Base-by-base conservation (phyloP, 2,329 filamentous ascomycete species). In the Nothomitra cinnamomea region DNA sequence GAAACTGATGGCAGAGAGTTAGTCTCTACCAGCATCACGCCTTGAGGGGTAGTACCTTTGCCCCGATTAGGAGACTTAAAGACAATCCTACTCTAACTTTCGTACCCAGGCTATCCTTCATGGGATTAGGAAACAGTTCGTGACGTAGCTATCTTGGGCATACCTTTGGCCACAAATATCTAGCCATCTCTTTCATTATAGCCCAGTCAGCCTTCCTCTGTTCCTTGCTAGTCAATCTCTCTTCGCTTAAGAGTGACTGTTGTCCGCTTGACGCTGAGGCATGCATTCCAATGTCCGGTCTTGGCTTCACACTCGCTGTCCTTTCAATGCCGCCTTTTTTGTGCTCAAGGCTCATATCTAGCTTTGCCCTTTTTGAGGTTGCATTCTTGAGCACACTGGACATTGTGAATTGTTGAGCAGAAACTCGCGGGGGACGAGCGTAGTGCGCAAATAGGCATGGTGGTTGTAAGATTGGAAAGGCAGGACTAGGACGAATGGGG, bases 141-240 rank as follows among this genome's bases (percentile, higher is more conserved):
- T 36, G n/a, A 3, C 12, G 12, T 24, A 2, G 19, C 42, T 25
- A 24, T 12, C 19, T 50, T 21, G 47, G 24, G 47, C 61, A 56
- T 64, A 73, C 74, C 69, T 92, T 94, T 21, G 92, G 92, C 92
- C 92, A 98, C 21, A 98, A 72, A 67, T 98, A 98, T 57, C 82
- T 82, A 56, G 84, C 82, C 90, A 98, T 96, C 67, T 98, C 90
- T 69, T 85, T 94, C 75, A 98, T 92, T 60, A 98, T 98, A 49
- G 89, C 89, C 90, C 90, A 95, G 64, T 98, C 92, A 7, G 89
- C 90, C 70, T 89, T 94, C 61, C 92, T 80, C 74, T 98, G 94
- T 69, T 95, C 87, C 61, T 89, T 81, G 19, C 80, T 82, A 51
- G 79, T 80, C 63, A 78, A 64, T 1, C 79, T 82, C 57, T 84